Evolutionary conservation across 306 rosid species (phyloP), one percentile per base, ranked within the genome.

Genomic region (Lathyrus aphaca): DNA sequence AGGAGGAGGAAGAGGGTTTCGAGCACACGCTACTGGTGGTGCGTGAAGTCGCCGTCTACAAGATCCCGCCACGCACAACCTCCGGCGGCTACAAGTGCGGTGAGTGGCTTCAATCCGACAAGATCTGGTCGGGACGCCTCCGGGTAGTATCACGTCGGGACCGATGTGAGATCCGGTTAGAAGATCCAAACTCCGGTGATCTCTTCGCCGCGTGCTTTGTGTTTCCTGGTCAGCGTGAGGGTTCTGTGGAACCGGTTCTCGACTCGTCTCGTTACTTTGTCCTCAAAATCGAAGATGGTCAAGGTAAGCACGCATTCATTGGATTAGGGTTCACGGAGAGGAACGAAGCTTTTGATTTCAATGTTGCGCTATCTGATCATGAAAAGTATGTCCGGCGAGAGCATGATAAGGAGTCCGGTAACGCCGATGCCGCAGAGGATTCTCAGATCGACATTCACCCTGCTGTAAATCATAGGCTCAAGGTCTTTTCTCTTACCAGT

Each of bases 41-140:
- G 19, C 97, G 99, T 2, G 99, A 95, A 83, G 99, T 95, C 40
- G 68, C 96, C 30, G 96, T 95, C 27, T 95, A 80, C 90, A 95
- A 91, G 85, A 95, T 95, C 77, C 99, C 99, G 13, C 95, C 99
- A 46, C 91, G 96, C 19, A 64, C 82, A 54, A 87, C 96, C 29
- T 84, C 99, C 74, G 96, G 96, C 44, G 99, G 99, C 43, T 95
- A 87, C 84, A 94, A 94, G 83, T 95, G 99, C 82, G 99, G 97
- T 39, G 99, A 95, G 80, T 95, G 99, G 99, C 92, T 95, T 1
- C 99, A 95, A 68, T 91, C 99, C 66, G 97, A 95, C 38, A 91
- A 89, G 89, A 91, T 95, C 82, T 95, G 99, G 97, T 74, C 97
- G 44, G 99, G 99, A 17, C 91, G 99, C 40, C 91, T 91, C 49